Evolutionary conservation across 768 basidiomycete species (phyloP), one percentile per base, ranked within the genome.

Genomic region (Cytidiella melzeri): DNA sequence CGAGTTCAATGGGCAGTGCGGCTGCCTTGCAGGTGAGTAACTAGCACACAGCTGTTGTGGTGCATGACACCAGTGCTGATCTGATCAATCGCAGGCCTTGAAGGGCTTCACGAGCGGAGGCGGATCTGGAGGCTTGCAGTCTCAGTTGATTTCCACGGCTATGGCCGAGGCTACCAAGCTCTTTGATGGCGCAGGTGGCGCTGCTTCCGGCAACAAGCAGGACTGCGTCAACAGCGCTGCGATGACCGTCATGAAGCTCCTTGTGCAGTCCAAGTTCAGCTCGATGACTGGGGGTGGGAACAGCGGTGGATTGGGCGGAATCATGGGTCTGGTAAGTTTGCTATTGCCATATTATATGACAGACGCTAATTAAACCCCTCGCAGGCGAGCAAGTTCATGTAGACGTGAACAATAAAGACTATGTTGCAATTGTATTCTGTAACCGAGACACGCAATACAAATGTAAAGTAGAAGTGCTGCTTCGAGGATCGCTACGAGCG

Each of bases 151-250:
- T 66, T 85, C 86, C 59, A 66, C 91, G 65, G 92, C 92, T 3
- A 91, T 95, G 89, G 79, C 80, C 0, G 84, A 94, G 57, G 86
- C 82, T 0, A 69, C 76, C 13, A 85, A 88, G 62, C 67, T 90
- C 43, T 87, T 92, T 56, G 87, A 90, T 57, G 67, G 75, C 54
- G 73, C 77, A 21, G 85, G 84, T 18, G 80, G 81, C 6, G 74
- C 78, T 3, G 69, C 80, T 3, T 74, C 77, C 10, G 82, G 84
- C 9, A 75, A 75, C 62, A 89, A 88, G 68, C 91, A 94, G 59
- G 88, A 92, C 58, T 83, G 83, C 7, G 81, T 94, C 60, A 89
- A 87, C 50, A 77, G 85, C 11, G 92, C 92, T 40, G 89, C 84
- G 3, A 83, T 84, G 80, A 92, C 85, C 0, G 79, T 88, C 50